Evolutionary conservation across 2,329 filamentous ascomycete species (phyloP), one percentile per base, ranked within the genome.

Genomic region (Colletotrichum somersetense): DNA sequence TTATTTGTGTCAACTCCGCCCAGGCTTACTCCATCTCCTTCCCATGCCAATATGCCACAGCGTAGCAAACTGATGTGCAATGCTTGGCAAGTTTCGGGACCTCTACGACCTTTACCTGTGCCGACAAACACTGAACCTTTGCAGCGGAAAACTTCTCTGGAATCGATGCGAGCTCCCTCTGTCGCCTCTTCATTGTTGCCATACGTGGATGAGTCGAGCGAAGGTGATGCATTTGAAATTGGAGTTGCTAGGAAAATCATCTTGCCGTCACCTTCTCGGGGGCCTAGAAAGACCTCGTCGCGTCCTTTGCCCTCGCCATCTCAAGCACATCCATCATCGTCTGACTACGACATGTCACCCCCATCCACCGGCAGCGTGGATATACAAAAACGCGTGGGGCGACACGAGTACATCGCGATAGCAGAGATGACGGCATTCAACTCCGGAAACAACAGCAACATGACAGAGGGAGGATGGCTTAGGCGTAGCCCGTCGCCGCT

Each of bases 11-110:
- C 55, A 35, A 79, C 77, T 61, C 78, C 79, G 14, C 78, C 81
- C 4, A 78, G 81, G 72, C 69, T 80, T 48, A 56, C 52, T 10
- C 67, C 71, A 12, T 58, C 67, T n/a, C 50, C 50, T 12, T 33
- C 33, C 12, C 53, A n/a, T 44, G 64, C 56, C 14, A 64, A 63
- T 5, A 33, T 79, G 2, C 80, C 79, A 16, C 78, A 81, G 71
- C 79, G 80, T 16, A 79, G 79, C 76, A 82, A 82, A 69, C 72
- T 71, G 10, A 50, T 75, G 8, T 74, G 78, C 30, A 79, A 81
- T 50, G 66, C 65, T 5, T 70, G 67, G n/a, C 50, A 64, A 30
- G 74, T 75, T 14, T 71, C 73, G 2, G 77, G 79, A 46, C 57
- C 75, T 38, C 74, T 76, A 33, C 75, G 78, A 2, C 77, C 79